Evolutionary conservation across 805 yeast species (phyloP).

Genomic region (Candida rishiriensis): DNA sequence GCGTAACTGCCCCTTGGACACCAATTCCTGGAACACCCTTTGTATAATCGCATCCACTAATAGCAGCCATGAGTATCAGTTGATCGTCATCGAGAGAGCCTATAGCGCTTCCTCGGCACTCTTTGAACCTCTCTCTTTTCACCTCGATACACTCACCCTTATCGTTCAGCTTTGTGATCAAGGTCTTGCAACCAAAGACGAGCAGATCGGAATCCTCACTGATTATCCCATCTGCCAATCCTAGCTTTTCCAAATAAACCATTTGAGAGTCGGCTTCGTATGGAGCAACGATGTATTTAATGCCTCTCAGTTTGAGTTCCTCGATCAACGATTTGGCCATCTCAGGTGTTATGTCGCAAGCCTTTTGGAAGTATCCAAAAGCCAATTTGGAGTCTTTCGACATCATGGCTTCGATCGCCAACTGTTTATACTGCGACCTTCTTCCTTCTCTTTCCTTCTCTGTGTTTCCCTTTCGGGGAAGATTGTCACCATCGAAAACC

Average conservation of each 20-base stretch:
- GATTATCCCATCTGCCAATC: conserved; percentile 76
- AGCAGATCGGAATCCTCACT: conserved; percentile 94
- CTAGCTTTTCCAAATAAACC: conserved; percentile 77
- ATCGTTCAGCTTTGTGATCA: conserved; percentile 81
- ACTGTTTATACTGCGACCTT: conserved; percentile 53
- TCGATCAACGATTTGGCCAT: conserved; percentile 88
- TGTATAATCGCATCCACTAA: conserved; percentile 97
- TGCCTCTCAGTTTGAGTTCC: conserved; percentile 50
- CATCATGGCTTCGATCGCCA: conserved; percentile 48
- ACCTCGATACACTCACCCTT: conserved; percentile 67
- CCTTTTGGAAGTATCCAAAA: conserved; percentile 63
- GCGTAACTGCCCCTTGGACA: conserved; percentile 62
- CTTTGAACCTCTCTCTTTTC: conserved; percentile 46
- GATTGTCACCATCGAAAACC: conserved; percentile 89
- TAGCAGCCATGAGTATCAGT: conserved; percentile 70
- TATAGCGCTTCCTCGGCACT: conserved; percentile 35
- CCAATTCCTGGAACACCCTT: conserved; percentile 83
- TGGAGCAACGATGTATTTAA: conserved; percentile 88
- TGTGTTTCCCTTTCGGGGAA: conserved; percentile 75
- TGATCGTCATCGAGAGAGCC: conserved; percentile 50
- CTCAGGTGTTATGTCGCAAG: conserved; percentile 82
- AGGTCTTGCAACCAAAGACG: conserved; percentile 73
- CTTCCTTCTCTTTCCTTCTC: conserved; percentile 57
- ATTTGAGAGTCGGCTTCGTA: conserved; percentile 98
- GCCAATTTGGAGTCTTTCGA: conserved; percentile 61